Base-by-base conservation (phyloP, 2,329 filamentous ascomycete species). In the Penicillium nordicum region DNA sequence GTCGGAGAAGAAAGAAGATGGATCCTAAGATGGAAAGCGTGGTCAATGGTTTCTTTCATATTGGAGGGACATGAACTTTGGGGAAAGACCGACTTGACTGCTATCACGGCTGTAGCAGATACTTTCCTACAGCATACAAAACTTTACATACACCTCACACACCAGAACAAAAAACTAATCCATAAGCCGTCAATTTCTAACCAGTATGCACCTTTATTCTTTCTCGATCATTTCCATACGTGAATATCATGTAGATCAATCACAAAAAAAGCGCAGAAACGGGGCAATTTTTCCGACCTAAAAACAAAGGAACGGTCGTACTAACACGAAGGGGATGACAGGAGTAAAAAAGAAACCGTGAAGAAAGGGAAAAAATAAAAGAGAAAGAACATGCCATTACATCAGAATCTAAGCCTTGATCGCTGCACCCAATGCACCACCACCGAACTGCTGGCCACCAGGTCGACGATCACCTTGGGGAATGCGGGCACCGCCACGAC, bases 371-470 rank as follows among this genome's bases (percentile, higher is more conserved):
- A 36, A 57, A 59, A 50, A 53, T 36, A 59, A 55, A 46, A 57
- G 58, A 60, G 59, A 63, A 63, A 65, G 61, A 64, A 64, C 64
- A 69, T 72, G 65, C 68, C 68, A 70, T 72, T 70, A 69, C 53
- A 66, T 63, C 61, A 67, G 60, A 67, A 40, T 66, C 76, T 75
- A 80, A 68, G 77, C 75, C 71, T 79, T 79, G 67, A 80, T 80
- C 49, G 78, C 78, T 69, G 76, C 75, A 48, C 78, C 78, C 67
- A 80, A 74, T 67, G 78, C 78, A 73, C 78, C 78, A 60, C 78
- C 78, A 55, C 76, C 68, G 63, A 80, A 80, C 62, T 79, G 77
- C 64, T 80, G 78, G 45, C 77, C 77, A 66, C 78, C 78, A 21
- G 76, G 76, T 63, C 74, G 72, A 63, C 78, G 74, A 52, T 74